A percentile compares a stretch with the other conserved stretches of the same genome.
Evolutionary conservation across 169 alveolate genomes (phyloP).

Genomic region (Cystoisospora suis): DNA sequence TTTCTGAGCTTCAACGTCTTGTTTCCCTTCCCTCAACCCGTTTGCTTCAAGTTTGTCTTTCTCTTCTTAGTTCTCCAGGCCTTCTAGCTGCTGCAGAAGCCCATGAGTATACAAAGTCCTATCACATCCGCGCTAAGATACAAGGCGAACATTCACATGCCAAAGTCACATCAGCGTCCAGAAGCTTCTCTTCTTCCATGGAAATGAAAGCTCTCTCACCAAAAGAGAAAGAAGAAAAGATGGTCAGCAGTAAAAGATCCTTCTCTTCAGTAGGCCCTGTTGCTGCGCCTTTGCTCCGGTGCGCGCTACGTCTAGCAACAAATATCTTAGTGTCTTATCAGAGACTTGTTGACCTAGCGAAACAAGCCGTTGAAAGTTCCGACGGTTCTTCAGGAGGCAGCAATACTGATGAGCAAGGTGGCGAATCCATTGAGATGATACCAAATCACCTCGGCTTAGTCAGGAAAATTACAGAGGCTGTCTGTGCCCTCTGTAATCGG

Average conservation of each 20-base stretch:
- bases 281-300: neutral
- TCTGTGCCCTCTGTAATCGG: neutral
- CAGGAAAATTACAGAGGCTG: neutral
- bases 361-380: neutral
- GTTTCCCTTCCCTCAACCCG: constrained; percentile 20
- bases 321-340: neutral
- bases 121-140: too few species aligned
- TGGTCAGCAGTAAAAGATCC: neutral
- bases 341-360: constrained; percentile 3
- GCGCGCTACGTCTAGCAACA: neutral
- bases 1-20: constrained; percentile 1
- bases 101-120: neutral
- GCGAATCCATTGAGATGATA: neutral
- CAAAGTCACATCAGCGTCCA: neutral
- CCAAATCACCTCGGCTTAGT: neutral
- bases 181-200: too few species aligned
- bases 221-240: neutral
- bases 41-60: neutral
- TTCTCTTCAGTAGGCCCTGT: neutral
- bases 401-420: neutral
- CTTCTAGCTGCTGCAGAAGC: constrained; percentile 7
- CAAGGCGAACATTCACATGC: neutral
- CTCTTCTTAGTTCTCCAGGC: neutral
- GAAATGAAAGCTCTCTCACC: neutral
- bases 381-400: neutral